Evolutionary conservation across 2,329 filamentous ascomycete species (phyloP), one percentile per base, ranked within the genome.

Genomic region (Coniosporium tulheliwenetii): DNA sequence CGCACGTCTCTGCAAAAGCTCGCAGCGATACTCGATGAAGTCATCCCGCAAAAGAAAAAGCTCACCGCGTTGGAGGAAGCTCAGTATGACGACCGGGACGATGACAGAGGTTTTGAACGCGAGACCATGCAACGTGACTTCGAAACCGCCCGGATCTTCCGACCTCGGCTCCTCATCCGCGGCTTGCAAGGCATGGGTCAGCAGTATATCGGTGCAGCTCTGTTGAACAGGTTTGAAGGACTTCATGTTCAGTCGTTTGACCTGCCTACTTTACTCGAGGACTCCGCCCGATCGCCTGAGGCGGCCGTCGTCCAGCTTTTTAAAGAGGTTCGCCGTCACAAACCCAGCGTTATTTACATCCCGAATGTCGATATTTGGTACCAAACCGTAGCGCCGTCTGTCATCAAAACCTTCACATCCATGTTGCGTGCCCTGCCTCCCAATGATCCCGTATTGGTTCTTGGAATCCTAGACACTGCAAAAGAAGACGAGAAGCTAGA

Each of bases 161-260:
- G 91, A 13, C 93, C 91, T 8, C 73, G 91, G 36, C 69, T 96
- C 40, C 71, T 98, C 29, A 80, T 98, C 42, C 74, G 77, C 35
- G 91, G 91, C n/a, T 58, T 70, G 8, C 69, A 77, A 36, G 91
- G 91, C 8, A 96, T 96, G 89, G 91, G 93, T 1, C 93, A 98
- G 56, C 75, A 79, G 38, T 95, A 98, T 52, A 67, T 98, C 33
- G 79, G 85, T 29, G 79, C 80, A 38, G 91, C 89, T 5, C 66
- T 96, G 39, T 66, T 96, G 47, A 85, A 93, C 58, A 79, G 93
- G 54, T 81, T 98, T 41, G 91, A 98, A 61, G 85, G 87, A 19
- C 72, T 96, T 2, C 86, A 96, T 61, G 84, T 98, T 2, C 87
- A 96, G 57, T 86, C 82, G 41, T 93, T 98, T 58, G 93, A 95